A percentile compares a stretch with the other conserved stretches of the same genome.
Conservation (phyloP, 345 rosid genomes). For the Pistacia atlantica region DNA sequence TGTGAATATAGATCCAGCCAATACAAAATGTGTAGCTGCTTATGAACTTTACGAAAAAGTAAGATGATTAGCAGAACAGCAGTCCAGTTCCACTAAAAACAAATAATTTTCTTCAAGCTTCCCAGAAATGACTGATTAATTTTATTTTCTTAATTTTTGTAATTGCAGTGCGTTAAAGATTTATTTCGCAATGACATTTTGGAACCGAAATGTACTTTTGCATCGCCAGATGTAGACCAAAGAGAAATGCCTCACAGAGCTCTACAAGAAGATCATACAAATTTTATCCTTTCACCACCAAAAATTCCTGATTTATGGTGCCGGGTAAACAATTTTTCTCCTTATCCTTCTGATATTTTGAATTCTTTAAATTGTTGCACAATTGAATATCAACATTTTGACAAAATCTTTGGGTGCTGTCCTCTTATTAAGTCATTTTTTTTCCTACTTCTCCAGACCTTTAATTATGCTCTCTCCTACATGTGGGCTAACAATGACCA, state of each 20-base stretch:
- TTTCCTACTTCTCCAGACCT: conserved; percentile 20
- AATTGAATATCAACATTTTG: too few species aligned
- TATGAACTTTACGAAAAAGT: conserved; percentile 19
- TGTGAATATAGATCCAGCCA: conserved; percentile 20
- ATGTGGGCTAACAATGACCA: conserved; percentile 29
- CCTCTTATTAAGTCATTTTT: neutral
- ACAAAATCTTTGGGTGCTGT: too few species aligned
- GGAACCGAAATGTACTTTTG: conserved; percentile 37
- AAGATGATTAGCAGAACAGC: neutral
- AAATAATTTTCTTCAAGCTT: neutral
- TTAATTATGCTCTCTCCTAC: conserved; percentile 30
- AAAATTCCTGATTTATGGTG: conserved; percentile 33
- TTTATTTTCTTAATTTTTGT: neutral
- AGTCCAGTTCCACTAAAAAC: too few species aligned
- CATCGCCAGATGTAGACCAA: conserved; percentile 1
- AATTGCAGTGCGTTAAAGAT: conserved; percentile 32
- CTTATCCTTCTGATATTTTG: too few species aligned
- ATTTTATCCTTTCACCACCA: conserved; percentile 21
- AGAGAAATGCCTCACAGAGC: neutral
- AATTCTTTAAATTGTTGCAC: too few species aligned
- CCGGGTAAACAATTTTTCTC: conserved; percentile 23
- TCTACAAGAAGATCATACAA: neutral
- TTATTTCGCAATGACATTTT: conserved; percentile 24
- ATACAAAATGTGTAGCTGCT: conserved; percentile 21
- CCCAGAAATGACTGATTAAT: neutral